Evolutionary conservation across 75 land plant species (phyloP).

Genomic region (Pinus albicaulis): DNA sequence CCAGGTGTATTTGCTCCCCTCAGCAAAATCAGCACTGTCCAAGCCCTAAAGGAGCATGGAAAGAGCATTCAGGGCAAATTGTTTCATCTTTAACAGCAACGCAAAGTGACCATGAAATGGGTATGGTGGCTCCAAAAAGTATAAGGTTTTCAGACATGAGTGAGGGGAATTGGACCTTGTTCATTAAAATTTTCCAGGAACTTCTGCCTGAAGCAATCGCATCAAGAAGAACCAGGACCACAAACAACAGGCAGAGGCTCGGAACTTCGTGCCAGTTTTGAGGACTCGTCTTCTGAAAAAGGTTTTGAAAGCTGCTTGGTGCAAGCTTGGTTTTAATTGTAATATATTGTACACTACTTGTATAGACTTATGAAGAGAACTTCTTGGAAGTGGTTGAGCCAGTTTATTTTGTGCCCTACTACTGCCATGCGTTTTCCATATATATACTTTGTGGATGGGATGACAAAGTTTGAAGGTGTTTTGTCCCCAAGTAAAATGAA

Average conservation of each 20-base stretch:
- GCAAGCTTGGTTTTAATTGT: background rate
- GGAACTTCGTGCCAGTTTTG: constrained; percentile 34
- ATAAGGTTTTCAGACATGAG: constrained; percentile 23
- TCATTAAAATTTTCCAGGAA: constrained; percentile 15
- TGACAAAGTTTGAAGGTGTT: too few species aligned
- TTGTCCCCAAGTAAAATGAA: too few species aligned
- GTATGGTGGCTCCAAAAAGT: constrained; percentile 2
- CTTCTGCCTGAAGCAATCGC: constrained; percentile 19
- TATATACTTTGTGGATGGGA: too few species aligned
- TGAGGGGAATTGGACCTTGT: constrained; percentile 14
- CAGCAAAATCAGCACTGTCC: constrained; percentile 5
- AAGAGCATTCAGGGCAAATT: background rate
- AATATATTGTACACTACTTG: constrained; percentile 7
- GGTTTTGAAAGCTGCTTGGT: background rate
- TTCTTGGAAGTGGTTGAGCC: too few species aligned
- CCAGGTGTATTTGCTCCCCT: background rate
- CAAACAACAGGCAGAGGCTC: constrained; percentile 15
- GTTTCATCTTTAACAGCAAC: background rate
- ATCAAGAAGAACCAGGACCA: background rate
- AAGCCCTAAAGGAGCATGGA: constrained; percentile 2
- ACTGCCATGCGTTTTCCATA: too few species aligned
- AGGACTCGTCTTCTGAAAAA: background rate
- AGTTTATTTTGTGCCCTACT: too few species aligned
- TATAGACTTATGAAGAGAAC: background rate
- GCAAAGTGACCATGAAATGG: background rate